These are phyloP conservation scores for Zasmidium cellare DNA, from an alignment of 2,329 filamentous ascomycete species.

Conservation along the genomic window DNA sequence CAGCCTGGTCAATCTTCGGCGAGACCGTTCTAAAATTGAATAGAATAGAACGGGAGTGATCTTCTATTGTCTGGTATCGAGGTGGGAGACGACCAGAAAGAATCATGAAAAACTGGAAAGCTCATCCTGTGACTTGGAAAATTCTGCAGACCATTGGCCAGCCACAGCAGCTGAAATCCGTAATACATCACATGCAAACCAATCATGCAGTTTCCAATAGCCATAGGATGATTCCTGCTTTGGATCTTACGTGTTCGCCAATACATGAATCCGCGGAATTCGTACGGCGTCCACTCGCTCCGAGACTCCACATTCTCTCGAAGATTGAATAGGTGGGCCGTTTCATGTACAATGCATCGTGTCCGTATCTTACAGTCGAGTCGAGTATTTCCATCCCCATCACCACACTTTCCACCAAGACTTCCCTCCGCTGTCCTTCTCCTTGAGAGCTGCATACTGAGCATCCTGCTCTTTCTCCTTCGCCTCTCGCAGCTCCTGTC, in stretches of 20 bases:
- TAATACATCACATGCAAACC: not conserved
- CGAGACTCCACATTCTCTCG: not conserved
- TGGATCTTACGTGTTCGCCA: not conserved
- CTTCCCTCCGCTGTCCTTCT: conserved; percentile 23
- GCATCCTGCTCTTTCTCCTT: conserved; percentile 46
- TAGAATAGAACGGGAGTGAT: no score
- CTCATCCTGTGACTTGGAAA: no score
- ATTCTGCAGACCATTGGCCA: not conserved
- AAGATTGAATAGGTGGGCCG: not conserved
- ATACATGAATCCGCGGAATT: no score
- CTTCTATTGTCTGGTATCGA: no score
- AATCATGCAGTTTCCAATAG: not conserved
- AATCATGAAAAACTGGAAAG: no score
- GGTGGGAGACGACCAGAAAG: not conserved
- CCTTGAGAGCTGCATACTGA: conserved; percentile 32
- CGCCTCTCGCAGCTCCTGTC: conserved; percentile 41
- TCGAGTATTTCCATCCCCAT: not conserved
- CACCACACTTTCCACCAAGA: conserved; percentile 40
- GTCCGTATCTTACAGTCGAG: not conserved
- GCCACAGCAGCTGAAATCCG: not conserved
- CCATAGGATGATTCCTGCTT: not conserved
- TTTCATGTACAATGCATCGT: not conserved
- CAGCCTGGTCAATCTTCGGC: not conserved
- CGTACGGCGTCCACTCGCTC: no score
- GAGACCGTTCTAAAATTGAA: no score